Conservation (phyloP, 129 eudicot genomes). For the Tagetes erecta region DNA sequence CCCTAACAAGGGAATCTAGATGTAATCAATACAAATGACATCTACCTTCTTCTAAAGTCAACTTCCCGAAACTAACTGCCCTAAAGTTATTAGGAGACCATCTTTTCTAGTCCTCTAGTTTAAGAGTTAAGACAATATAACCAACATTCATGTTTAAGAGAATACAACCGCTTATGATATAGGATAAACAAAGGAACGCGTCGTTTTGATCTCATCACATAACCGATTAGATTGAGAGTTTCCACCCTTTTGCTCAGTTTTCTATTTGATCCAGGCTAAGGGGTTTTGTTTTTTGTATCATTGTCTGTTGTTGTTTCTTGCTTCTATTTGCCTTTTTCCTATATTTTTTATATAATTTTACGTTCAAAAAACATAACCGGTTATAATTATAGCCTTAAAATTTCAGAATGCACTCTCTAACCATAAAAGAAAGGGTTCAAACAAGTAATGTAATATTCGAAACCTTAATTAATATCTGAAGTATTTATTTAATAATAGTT, state of each 20-base stretch:
- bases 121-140: no score
- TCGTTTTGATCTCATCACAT: not conserved
- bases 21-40: conserved; percentile 24
- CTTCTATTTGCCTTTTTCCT: no score
- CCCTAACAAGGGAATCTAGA: conserved; percentile 36
- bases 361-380: no score
- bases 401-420: not conserved
- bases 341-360: no score
- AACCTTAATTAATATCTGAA: not conserved
- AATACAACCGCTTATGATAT: not conserved
- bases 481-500: not conserved
- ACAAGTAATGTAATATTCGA: not conserved
- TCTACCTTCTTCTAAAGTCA: conserved; percentile 25
- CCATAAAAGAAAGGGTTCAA: not conserved
- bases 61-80: conserved; percentile 15
- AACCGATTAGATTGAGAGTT: not conserved
- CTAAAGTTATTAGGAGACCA: not conserved
- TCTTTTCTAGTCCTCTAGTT: not conserved
- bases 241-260: no score
- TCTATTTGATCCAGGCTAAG: no score
- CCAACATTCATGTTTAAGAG: not conserved
- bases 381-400: not conserved
- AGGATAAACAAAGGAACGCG: not conserved
- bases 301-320: no score
- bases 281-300: no score